Base-by-base conservation (phyloP, 1,284 basidiomycete genomes). In the Filobasidium uniguttulatum region DNA sequence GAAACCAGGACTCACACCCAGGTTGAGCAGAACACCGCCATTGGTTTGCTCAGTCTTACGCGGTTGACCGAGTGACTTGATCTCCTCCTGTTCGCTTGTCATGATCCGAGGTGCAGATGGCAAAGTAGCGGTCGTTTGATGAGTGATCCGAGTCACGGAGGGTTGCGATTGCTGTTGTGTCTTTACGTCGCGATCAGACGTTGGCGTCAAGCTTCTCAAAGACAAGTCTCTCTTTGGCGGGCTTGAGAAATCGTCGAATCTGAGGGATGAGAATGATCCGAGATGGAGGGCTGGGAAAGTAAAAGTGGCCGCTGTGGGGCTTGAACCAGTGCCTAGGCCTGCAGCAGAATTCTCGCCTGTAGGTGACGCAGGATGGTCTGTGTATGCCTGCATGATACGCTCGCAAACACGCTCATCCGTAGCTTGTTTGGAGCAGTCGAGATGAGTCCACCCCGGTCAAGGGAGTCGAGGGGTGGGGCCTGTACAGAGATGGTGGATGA, bases 261-360 rank as follows among this genome's bases (percentile, higher is more conserved):
- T 20, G 29, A 49, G 38, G 17, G 48, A 49, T 26, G 38, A 40
- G 38, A 49, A 49, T 12, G 48, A 49, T 17, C 48, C 48, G 14
- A 49, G 40, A 23, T 49, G 48, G 5, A 49, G 26, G 5, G 48
- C 40, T 12, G 48, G 48, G n/a, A 49, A 49, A 19, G 46, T 38
- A 12, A 48, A 43, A 26, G 12, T 15, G 26, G 25, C 40, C 40
- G n/a, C n/a, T n/a, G n/a, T n/a, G n/a, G n/a, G n/a, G n/a, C n/a
- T n/a, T n/a, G n/a, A n/a, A n/a, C n/a, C n/a, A n/a, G n/a, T n/a
- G n/a, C n/a, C n/a, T n/a, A n/a, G n/a, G n/a, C n/a, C n/a, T n/a
- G n/a, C n/a, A n/a, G n/a, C n/a, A n/a, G n/a, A n/a, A n/a, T n/a
- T n/a, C n/a, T n/a, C n/a, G n/a, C n/a, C n/a, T n/a, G n/a, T n/a